Evolutionary conservation across 139 green algal species (phyloP).

Genomic region (Chloropicon primus): DNA sequence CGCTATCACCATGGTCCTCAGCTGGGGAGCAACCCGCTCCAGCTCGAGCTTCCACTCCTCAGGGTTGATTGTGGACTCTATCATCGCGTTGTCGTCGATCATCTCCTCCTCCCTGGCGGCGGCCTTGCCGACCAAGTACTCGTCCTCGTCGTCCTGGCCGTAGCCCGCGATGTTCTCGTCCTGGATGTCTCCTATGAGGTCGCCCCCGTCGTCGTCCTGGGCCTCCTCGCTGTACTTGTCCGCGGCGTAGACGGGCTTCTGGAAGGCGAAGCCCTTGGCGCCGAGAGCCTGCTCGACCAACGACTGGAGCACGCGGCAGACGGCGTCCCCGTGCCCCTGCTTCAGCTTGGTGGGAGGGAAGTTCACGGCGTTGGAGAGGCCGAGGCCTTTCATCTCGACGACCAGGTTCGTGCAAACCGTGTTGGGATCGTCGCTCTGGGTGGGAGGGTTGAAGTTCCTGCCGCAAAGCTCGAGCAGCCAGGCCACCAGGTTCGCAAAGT

Average conservation of each 20-base stretch:
- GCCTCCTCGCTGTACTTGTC: conserved; percentile 20
- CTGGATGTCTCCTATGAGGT: background rate
- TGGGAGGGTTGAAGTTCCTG: conserved; percentile 26
- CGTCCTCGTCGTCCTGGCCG: conserved; percentile 22
- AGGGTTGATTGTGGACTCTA: conserved; percentile 31
- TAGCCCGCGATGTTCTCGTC: background rate
- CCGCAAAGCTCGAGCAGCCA: conserved; percentile 44
- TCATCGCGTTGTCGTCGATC: conserved; percentile 4
- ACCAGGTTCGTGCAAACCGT: conserved; percentile 31
- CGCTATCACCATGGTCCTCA: conserved; percentile 39
- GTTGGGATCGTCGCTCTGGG: conserved; percentile 69
- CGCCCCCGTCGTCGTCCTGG: background rate
- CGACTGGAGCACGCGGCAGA: conserved; percentile 39
- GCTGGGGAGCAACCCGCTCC: conserved; percentile 48
- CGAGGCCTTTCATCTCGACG: conserved; percentile 18
- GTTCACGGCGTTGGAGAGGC: conserved; percentile 25
- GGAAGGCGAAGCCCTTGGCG: conserved; percentile 26
- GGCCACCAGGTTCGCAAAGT: conserved; percentile 17
- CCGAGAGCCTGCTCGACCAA: conserved; percentile 40
- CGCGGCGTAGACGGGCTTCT: conserved; percentile 25
- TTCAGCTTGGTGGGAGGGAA: conserved; percentile 48
- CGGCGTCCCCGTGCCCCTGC: conserved; percentile 39
- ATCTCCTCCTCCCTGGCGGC: background rate
- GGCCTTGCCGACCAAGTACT: conserved; percentile 15
- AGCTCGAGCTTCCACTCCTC: conserved; percentile 50